phyloP scores from a whole-genome alignment of 352 stramenopile species.

The Phytophthora aleatoria region DNA sequence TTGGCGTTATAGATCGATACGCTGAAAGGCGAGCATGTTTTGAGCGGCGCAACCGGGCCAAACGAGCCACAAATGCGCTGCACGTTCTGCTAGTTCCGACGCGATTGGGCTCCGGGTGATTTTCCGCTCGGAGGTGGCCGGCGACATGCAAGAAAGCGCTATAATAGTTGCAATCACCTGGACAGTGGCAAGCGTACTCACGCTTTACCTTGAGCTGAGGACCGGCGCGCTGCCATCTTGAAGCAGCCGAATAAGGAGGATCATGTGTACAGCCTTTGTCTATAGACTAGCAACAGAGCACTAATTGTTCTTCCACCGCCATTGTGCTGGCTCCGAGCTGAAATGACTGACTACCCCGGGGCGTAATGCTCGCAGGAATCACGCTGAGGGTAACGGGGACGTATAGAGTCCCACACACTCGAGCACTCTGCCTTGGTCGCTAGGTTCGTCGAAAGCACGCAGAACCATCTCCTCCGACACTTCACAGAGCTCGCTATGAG shows the following conservation, averaged over 20 bases:
- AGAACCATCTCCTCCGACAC: slow-evolving; percentile 27
- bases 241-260: slow-evolving; percentile 13
- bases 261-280: background rate
- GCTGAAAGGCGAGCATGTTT: slow-evolving; percentile 9
- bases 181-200: slow-evolving; percentile 8
- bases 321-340: slow-evolving; percentile 26
- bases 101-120: background rate
- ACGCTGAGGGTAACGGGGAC: slow-evolving; percentile 27
- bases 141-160: slow-evolving; percentile 3
- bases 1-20: background rate
- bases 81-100: background rate
- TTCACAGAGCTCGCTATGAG: slow-evolving; percentile 1
- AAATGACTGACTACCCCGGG: slow-evolving; percentile 23
- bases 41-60: slow-evolving; percentile 1
- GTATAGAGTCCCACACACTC: slow-evolving; percentile 20
- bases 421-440: background rate
- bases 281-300: slow-evolving; percentile 5
- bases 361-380: slow-evolving; percentile 34
- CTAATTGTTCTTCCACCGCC: slow-evolving; percentile 9
- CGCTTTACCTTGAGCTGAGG: slow-evolving; percentile 3
- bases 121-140: slow-evolving; percentile 3
- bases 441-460: slow-evolving; percentile 33
- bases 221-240: slow-evolving; percentile 9
- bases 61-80: background rate
- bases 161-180: slow-evolving; percentile 4